Evolutionary conservation across 495 filamentous ascomycete genomes (phyloP), one percentile per base, ranked within the genome.

Genomic region (Pseudevernia furfuracea): DNA sequence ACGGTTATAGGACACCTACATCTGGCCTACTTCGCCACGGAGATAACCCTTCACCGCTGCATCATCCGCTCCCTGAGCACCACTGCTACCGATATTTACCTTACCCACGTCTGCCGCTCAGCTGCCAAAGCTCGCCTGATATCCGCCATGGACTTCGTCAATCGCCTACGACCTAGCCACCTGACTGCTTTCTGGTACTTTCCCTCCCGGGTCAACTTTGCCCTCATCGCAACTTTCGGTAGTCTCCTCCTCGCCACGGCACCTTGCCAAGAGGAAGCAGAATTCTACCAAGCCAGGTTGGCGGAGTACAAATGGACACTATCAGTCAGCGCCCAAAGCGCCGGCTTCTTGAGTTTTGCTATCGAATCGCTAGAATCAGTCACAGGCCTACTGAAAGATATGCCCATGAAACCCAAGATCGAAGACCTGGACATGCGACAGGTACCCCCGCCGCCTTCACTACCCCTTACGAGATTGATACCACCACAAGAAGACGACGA

Each of bases 291-390:
- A 28, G 81, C 87, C 4, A 79, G 94, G 5, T 79, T 97, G 15
- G 85, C 85, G 64, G 94, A 98, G 78, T 97, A 96, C 72, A 80
- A 90, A 55, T 98, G 94, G 94, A 97, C 93, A 2, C 78, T 98
- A 65, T 87, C 85, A 43, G 92, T 97, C 39, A 89, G 85, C 73
- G 85, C 84, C 65, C 90, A 91, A 70, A 86, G 87, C 46, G 92
- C 92, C 34, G 83, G 86, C 63, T 87, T 96, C 71, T 73, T 83
- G 58, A 73, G 76, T 61, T 82, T 81, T 38, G 79, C 81, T 11
- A 69, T 82, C 4, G 78, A 82, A 28, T 76, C 74, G 36, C 72
- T 83, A 8, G 80, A 83, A 63, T 77, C 77, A 37, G 75, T 75
- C 3, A 76, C 72, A 19, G 71, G 71, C 38, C 72, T 83, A n/a